Evolutionary conservation across 805 yeast species (phyloP).

Genomic region (Nakazawaea wyomingensis): DNA sequence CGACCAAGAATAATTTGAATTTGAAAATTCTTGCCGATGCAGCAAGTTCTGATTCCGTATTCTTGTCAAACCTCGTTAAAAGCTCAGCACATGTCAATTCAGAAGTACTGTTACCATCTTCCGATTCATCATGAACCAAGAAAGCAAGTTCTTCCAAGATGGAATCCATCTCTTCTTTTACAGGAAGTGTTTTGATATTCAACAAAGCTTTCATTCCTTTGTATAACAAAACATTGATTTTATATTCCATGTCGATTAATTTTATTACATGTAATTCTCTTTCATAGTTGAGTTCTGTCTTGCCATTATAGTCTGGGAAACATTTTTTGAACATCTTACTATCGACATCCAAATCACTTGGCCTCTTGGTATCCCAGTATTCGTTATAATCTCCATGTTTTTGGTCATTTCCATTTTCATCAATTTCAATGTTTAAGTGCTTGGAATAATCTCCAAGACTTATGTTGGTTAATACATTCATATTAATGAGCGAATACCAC

Average conservation of each 20-base stretch:
- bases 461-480: constrained; percentile 29
- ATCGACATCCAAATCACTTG: constrained; percentile 28
- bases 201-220: constrained; percentile 33
- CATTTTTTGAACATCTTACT: constrained; percentile 29
- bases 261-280: constrained; percentile 44
- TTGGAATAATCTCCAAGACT: constrained; percentile 33
- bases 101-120: neutral
- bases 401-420: constrained; percentile 20
- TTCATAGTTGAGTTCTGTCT: constrained; percentile 14
- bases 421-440: constrained; percentile 31
- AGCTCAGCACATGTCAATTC: constrained; percentile 15
- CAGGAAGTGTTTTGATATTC: constrained; percentile 30
- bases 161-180: constrained; percentile 23
- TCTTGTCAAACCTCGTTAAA: constrained; percentile 17
- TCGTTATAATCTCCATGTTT: constrained; percentile 26
- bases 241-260: constrained; percentile 41
- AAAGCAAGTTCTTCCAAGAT: constrained; percentile 21
- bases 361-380: constrained; percentile 33
- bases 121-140: constrained; percentile 11
- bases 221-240: constrained; percentile 38
- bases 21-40: constrained; percentile 22
- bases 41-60: constrained; percentile 10
- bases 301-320: constrained; percentile 25
- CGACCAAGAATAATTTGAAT: constrained; percentile 26
- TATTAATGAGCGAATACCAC: constrained; percentile 30